Base-by-base conservation (phyloP, 2,329 filamentous ascomycete species). In the Hymenoscyphus scutula region DNA sequence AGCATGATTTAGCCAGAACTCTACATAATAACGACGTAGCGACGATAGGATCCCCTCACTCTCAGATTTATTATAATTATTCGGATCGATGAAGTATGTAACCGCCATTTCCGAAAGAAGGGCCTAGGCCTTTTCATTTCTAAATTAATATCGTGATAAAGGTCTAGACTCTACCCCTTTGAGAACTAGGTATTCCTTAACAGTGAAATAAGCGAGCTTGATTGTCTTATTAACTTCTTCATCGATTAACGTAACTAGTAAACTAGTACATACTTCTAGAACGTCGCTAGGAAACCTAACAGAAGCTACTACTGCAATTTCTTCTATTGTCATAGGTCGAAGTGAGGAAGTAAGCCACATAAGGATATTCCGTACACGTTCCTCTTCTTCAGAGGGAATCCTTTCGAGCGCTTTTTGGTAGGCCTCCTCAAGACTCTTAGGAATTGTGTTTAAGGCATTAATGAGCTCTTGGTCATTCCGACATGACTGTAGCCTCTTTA, bases 201-300 rank as follows among this genome's bases (percentile, higher is more conserved):
- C 69, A 10, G 70, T 73, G n/a, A 69, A 72, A 66, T 76, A 71
- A 7, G 72, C 69, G 8, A 75, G 62, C 45, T 30, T 37, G 25
- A 65, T 83, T 41, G 79, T 81, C 69, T 77, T 86, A 64, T 68
- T 48, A n/a, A 67, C 53, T 25, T 56, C 53, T 56, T 56, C 25
- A 13, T 56, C 27, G 5, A 56, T 56, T 5, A 56, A 30, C 3
- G 53, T 56, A 5, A 56, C 19, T 15, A 73, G 66, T 71, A 45
- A 29, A 25, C 62, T 38, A 48, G 58, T 17, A 25, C 25, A 57
- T n/a, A 56, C 29, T 29, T 27, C 19, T n/a, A 56, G 32, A n/a
- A 58, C 56, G 8, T 55, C 56, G 51, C 23, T 34, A 25, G 48
- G 23, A 23, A 23, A 34, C 34, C 7, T n/a, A 59, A 56, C 19